Percentiles rank a stretch among this genome's conserved stretches.
Evolutionary conservation across 1,284 basidiomycete species (phyloP).

Genomic region (Vanrija sp.): DNA sequence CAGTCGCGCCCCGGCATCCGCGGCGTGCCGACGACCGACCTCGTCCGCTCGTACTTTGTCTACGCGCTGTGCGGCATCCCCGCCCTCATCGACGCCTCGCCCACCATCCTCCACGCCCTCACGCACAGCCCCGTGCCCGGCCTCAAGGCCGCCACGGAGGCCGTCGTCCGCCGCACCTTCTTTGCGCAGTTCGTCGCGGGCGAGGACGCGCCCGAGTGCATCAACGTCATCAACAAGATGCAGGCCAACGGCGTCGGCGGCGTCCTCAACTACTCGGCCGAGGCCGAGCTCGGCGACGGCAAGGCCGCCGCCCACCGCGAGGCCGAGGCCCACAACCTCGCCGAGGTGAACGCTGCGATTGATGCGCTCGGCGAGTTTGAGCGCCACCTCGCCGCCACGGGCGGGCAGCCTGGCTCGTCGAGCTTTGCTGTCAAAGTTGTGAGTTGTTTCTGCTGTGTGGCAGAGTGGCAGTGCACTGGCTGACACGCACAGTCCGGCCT

Average conservation of each 20-base stretch:
- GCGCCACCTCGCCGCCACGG: constrained; percentile 47
- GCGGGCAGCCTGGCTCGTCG: constrained; percentile 55
- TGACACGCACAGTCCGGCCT: constrained; percentile 39
- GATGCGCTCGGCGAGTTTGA: constrained; percentile 77
- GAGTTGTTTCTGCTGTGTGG: constrained; percentile 25
- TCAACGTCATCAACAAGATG: constrained; percentile 63
- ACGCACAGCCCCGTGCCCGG: constrained; percentile 60
- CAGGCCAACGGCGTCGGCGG: constrained; percentile 67
- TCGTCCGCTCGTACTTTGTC: constrained; percentile 70
- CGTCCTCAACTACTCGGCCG: constrained; percentile 81
- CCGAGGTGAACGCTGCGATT: constrained; percentile 65
- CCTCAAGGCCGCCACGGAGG: constrained; percentile 63
- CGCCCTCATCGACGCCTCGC: constrained; percentile 70
- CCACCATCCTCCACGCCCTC: constrained; percentile 62
- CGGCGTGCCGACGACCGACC: constrained; percentile 34
- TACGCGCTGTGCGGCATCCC: constrained; percentile 77
- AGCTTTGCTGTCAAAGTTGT: constrained; percentile 81
- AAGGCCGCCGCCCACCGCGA: constrained; percentile 4
- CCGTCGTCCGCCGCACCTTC: constrained; percentile 74
- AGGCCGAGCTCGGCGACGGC: constrained; percentile 61
- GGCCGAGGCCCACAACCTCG: constrained; percentile 42
- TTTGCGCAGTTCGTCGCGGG: constrained; percentile 82
- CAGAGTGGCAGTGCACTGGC: background rate
- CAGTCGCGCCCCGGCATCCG: constrained; percentile 6
- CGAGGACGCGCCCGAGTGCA: constrained; percentile 67